These are phyloP conservation scores for Saccharomyces hybrid DNA, from an alignment of 1,139 yeast species.

Conservation along the genomic window DNA sequence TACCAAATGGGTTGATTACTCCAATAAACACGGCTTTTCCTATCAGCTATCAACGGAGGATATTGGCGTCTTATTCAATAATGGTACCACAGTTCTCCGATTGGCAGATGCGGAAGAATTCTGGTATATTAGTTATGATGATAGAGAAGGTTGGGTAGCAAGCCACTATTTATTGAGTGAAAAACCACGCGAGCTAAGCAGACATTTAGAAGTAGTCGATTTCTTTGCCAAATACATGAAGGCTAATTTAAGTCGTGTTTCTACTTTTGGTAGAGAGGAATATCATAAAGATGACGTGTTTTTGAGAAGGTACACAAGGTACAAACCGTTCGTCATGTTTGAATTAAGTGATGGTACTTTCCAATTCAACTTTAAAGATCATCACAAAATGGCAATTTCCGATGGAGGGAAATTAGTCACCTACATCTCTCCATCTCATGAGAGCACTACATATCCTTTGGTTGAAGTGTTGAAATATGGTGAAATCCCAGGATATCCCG, in stretches of 20 bases:
- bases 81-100: conserved; percentile 70
- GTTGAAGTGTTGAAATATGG: conserved; percentile 55
- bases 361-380: conserved; percentile 94
- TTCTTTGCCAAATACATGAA: conserved; percentile 81
- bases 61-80: conserved; percentile 87
- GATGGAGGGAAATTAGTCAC: conserved; percentile 71
- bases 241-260: conserved; percentile 68
- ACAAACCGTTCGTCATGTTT: conserved; percentile 78
- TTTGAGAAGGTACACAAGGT: conserved; percentile 74
- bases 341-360: conserved; percentile 87
- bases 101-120: conserved; percentile 56
- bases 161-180: conserved; percentile 50
- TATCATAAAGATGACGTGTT: conserved; percentile 54
- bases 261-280: conserved; percentile 40
- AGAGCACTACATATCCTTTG: conserved; percentile 62
- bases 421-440: conserved; percentile 71
- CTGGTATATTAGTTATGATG: conserved; percentile 52
- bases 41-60: conserved; percentile 86
- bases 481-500: conserved; percentile 55
- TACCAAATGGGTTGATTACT: conserved; percentile 96
- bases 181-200: conserved; percentile 54
- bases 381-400: conserved; percentile 77
- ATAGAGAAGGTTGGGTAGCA: conserved; percentile 65
- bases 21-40: conserved; percentile 91
- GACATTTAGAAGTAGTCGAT: conserved; percentile 75